Evolutionary conservation across 805 yeast species (phyloP), one percentile per base, ranked within the genome.

Genomic region (Ogataea minuta): DNA sequence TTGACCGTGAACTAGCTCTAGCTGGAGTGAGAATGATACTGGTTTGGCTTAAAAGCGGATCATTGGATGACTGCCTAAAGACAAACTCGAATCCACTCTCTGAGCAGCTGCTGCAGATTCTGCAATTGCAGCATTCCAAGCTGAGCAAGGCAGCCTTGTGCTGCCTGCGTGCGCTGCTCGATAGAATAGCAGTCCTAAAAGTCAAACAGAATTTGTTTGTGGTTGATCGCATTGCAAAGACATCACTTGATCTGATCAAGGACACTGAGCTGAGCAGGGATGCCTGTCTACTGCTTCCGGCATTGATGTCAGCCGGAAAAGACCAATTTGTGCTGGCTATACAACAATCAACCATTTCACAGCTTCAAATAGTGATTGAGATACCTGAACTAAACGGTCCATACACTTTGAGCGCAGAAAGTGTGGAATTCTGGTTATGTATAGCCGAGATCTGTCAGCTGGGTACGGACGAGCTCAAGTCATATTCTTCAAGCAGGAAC

Each of bases 321-420:
- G 15, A 29, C 9, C 28, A 36, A 12, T 19, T 42, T 3, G 17
- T 38, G 1, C 28, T 53, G 4, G 12, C 40, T 9, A n/a, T 31
- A 8, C 25, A 31, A 17, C 24, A 25, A 11, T 21, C 26, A 0
- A 49, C 78, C 7, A 39, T 63, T 4, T 72, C 67, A 30, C 76
- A 74, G 44, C 56, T 79, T 23, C 73, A 71, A 28, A 72, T 72
- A 20, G 36, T 78, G 2, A 60, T 74, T 32, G 83, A 79, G 25
- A 53, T 74, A 5, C 62, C 84, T 0, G 82, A 76, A 31, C 62
- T 79, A 0, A 75, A 73, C 54, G 91, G 91, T 0, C 91, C 93
- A 2, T 52, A 60, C 1, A 16, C 46, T 1, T 36, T 80, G 1
- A 65, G 71, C 32, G 62, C 71, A 29, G 76, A 71, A 33, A 63